phyloP scores from a whole-genome alignment of 1,284 basidiomycete species.

The Prillingera fragicola region DNA sequence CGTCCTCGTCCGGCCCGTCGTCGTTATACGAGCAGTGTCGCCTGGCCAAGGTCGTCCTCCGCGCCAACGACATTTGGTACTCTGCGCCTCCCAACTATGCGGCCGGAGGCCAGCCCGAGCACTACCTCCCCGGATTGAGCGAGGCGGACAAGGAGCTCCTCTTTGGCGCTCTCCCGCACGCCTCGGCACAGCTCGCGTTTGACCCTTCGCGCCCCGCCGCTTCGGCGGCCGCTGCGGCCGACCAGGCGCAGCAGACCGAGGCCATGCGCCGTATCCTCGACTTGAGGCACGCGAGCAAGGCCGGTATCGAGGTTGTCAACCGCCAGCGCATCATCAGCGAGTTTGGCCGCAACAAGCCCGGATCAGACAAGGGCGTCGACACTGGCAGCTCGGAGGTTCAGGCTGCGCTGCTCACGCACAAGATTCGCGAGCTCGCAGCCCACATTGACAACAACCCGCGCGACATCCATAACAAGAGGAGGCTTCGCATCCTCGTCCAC shows the following conservation, averaged over 20 bases:
- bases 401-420: constrained; percentile 79
- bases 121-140: constrained; percentile 33
- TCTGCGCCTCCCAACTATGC: constrained; percentile 35
- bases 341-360: constrained; percentile 66
- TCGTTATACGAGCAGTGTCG: constrained; percentile 29
- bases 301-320: constrained; percentile 80
- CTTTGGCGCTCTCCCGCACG: constrained; percentile 42
- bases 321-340: constrained; percentile 67
- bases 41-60: constrained; percentile 23
- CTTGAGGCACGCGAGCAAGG: constrained; percentile 77
- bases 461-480: constrained; percentile 72
- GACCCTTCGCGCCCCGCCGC: constrained; percentile 15
- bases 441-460: constrained; percentile 66
- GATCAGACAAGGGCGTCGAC: constrained; percentile 57
- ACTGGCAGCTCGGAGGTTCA: constrained; percentile 82
- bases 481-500: constrained; percentile 69
- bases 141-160: constrained; percentile 34
- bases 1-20: constrained; percentile 1
- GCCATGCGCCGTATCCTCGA: constrained; percentile 69
- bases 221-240: constrained; percentile 12
- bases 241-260: constrained; percentile 59
- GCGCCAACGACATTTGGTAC: constrained; percentile 34
- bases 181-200: constrained; percentile 26
- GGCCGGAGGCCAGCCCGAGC: constrained; percentile 26
- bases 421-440: constrained; percentile 73